Percentiles rank a stretch among this genome's conserved stretches.
Conservation (phyloP, 345 rosid species). For the Draba incana region DNA sequence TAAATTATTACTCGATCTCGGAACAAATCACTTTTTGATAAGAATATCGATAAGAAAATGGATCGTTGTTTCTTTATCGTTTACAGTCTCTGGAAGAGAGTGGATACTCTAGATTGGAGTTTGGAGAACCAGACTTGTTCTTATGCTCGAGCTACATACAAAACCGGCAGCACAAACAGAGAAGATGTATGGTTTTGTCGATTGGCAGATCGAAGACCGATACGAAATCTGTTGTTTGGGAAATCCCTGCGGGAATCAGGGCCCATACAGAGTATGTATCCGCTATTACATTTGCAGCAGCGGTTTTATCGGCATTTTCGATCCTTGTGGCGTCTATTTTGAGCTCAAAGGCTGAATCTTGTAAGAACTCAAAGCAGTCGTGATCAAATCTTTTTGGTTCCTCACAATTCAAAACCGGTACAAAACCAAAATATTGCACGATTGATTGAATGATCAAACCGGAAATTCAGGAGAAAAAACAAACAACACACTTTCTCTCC, state of each 20-base stretch:
- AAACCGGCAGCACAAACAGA: slow-evolving; percentile 27
- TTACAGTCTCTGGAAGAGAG: slow-evolving; percentile 60
- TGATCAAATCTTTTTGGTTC: neutral
- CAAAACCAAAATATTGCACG: slow-evolving; percentile 9
- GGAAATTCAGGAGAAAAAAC: slow-evolving; percentile 9
- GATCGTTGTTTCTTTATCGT: neutral
- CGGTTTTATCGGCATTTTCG: slow-evolving; percentile 51
- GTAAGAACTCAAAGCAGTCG: slow-evolving; percentile 21
- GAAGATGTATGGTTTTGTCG: slow-evolving; percentile 50
- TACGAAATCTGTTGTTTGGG: slow-evolving; percentile 51
- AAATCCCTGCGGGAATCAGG: slow-evolving; percentile 61
- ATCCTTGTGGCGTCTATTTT: slow-evolving; percentile 51
- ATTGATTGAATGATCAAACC: slow-evolving; percentile 3
- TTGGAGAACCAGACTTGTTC: slow-evolving; percentile 66
- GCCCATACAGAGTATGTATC: slow-evolving; percentile 58
- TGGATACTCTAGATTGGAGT: slow-evolving; percentile 64
- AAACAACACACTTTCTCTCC: slow-evolving; percentile 27
- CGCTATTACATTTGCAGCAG: slow-evolving; percentile 52
- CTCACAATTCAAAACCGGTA: slow-evolving; percentile 2
- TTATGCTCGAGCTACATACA: slow-evolving; percentile 45
- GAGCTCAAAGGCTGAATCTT: slow-evolving; percentile 37
- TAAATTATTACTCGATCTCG: slow-evolving; percentile 9
- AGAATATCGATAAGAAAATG: neutral
- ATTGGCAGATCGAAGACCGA: slow-evolving; percentile 29
- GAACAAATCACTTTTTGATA: neutral